These are phyloP conservation scores for Phytophthora podocarpi DNA, from an alignment of 352 stramenopile species.

Conservation along the genomic window DNA sequence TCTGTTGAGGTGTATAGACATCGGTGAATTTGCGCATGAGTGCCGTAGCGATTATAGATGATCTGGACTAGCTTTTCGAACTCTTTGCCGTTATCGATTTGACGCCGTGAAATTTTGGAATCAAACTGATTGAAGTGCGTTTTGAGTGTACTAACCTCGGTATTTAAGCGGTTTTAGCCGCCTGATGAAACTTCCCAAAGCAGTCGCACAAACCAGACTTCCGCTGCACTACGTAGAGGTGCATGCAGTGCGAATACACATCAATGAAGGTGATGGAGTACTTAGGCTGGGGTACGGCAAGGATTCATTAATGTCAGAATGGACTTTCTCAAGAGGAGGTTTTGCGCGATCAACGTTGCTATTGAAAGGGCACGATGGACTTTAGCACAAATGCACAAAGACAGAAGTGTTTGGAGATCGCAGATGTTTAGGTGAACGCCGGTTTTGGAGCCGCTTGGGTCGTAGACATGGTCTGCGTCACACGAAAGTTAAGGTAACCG, in stretches of 20 bases:
- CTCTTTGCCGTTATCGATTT: no score
- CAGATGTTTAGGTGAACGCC: not conserved
- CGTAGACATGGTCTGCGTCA: constrained; percentile 12
- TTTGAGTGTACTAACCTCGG: no score
- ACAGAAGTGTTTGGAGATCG: constrained; percentile 8
- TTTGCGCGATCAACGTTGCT: constrained; percentile 1
- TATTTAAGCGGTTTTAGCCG: no score
- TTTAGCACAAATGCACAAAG: constrained; percentile 6
- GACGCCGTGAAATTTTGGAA: no score
- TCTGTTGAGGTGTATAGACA: no score
- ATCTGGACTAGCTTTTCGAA: no score
- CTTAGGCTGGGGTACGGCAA: constrained; percentile 9
- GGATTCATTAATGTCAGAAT: no score
- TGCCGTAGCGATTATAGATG: no score
- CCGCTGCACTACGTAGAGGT: not conserved
- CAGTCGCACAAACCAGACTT: not conserved
- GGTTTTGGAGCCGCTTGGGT: not conserved
- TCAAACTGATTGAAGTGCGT: no score
- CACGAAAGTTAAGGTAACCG: constrained; percentile 13
- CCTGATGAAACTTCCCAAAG: not conserved
- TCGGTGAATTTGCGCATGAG: no score
- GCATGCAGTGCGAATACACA: constrained; percentile 2
- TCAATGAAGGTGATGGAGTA: constrained; percentile 9
- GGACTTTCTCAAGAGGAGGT: not conserved
- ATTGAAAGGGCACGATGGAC: constrained; percentile 1